Conservation (phyloP, 78 protist species). For the Parvularia atlantis region DNA sequence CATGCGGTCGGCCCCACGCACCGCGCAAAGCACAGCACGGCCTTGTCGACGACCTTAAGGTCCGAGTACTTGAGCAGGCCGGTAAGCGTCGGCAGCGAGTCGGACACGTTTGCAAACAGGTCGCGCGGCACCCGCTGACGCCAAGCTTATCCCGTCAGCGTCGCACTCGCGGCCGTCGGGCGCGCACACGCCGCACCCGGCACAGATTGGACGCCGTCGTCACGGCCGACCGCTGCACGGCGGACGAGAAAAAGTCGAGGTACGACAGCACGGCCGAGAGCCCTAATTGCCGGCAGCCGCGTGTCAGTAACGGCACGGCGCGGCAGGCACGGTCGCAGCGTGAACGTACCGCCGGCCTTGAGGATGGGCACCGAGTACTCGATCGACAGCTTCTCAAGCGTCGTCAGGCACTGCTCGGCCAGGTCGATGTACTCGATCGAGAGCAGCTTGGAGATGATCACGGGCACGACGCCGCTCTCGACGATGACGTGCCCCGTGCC, state of each 20-base stretch:
- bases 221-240: slow-evolving; percentile 62
- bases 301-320: slow-evolving; percentile 2
- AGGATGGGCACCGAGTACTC: slow-evolving; percentile 64
- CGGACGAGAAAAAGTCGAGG: slow-evolving; percentile 70
- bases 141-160: neutral
- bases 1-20: no score
- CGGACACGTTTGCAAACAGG: slow-evolving; percentile 35
- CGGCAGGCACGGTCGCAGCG: no score
- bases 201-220: slow-evolving; percentile 56
- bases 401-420: slow-evolving; percentile 77
- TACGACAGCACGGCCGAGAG: slow-evolving; percentile 62
- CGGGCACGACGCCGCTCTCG: slow-evolving; percentile 32
- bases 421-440: slow-evolving; percentile 77
- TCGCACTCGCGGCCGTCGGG: no score
- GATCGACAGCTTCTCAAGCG: slow-evolving; percentile 61
- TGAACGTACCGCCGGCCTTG: no score
- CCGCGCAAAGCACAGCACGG: no score
- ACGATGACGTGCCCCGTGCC: slow-evolving; percentile 24
- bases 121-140: slow-evolving; percentile 46
- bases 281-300: no score
- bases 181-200: slow-evolving; percentile 1
- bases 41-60: no score
- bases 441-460: slow-evolving; percentile 56
- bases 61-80: slow-evolving; percentile 32
- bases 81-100: slow-evolving; percentile 54